Percentiles rank a stretch among this genome's conserved stretches.
phyloP scores from a whole-genome alignment of 768 basidiomycete genomes.

The Epithele typhae region DNA sequence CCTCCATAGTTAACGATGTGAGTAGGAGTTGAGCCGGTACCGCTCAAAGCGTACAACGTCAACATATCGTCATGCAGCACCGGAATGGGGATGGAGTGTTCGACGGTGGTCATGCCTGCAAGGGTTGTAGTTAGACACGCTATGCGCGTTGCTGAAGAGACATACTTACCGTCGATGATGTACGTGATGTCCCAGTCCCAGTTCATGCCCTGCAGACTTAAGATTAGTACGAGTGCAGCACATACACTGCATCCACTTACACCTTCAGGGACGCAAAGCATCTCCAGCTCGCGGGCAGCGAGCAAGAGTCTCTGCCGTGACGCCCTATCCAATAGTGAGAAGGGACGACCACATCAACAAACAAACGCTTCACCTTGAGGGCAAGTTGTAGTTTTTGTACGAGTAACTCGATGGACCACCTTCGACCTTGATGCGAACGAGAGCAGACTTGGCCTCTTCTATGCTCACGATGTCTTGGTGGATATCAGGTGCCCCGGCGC shows the following conservation, averaged over 20 bases:
- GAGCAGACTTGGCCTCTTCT: slow-evolving; percentile 60
- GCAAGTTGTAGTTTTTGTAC: slow-evolving; percentile 76
- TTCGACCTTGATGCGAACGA: slow-evolving; percentile 66
- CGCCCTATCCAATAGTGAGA: slow-evolving; percentile 34
- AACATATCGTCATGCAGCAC: slow-evolving; percentile 63
- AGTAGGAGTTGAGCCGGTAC: slow-evolving; percentile 70
- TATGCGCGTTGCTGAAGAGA: neutral
- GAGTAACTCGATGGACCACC: slow-evolving; percentile 68
- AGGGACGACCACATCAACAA: neutral
- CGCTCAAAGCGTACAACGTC: slow-evolving; percentile 58
- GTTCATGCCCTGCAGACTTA: slow-evolving; percentile 56
- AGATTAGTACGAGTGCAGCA: neutral
- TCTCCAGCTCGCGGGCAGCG: slow-evolving; percentile 55
- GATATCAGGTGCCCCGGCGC: slow-evolving; percentile 37
- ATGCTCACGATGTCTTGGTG: slow-evolving; percentile 64
- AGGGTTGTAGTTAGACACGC: no score
- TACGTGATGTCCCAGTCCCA: slow-evolving; percentile 78
- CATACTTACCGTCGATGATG: slow-evolving; percentile 60
- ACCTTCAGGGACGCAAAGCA: slow-evolving; percentile 74
- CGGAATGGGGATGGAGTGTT: slow-evolving; percentile 66
- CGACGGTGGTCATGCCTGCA: slow-evolving; percentile 72
- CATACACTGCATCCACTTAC: slow-evolving; percentile 24
- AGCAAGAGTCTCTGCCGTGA: slow-evolving; percentile 63
- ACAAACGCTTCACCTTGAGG: slow-evolving; percentile 50
- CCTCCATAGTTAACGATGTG: slow-evolving; percentile 81